A percentile compares a stretch with the other conserved stretches of the same genome.
These are phyloP conservation scores for Colletotrichum australisinense DNA, from an alignment of 2,329 filamentous ascomycete genomes.

Conservation along the genomic window DNA sequence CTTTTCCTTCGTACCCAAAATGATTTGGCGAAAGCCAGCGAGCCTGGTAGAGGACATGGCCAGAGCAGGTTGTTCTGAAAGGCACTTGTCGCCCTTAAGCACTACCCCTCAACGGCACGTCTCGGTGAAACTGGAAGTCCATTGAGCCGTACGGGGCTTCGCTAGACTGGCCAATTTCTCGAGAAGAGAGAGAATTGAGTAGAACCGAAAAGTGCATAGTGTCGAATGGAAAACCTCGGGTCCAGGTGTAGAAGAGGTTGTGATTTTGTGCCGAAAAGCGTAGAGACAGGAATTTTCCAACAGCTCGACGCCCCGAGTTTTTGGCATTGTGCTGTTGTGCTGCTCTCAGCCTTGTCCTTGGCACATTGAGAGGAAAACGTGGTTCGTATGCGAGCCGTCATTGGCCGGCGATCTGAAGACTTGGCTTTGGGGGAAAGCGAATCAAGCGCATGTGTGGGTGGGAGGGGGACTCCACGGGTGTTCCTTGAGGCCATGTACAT, in stretches of 20 bases:
- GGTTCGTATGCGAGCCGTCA: constrained; percentile 35
- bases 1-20: neutral
- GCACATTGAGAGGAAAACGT: constrained; percentile 40
- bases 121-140: constrained; percentile 1
- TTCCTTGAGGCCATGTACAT: constrained; percentile 24
- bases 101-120: neutral
- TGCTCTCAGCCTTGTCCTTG: constrained; percentile 41
- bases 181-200: neutral
- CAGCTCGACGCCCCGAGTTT: neutral
- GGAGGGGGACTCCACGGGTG: constrained; percentile 13
- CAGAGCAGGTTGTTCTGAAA: neutral
- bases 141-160: neutral
- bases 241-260: neutral
- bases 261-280: neutral
- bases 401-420: constrained; percentile 37
- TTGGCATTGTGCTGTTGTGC: neutral
- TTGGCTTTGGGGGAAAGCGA: constrained; percentile 23
- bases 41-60: neutral
- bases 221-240: neutral
- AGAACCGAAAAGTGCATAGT: neutral
- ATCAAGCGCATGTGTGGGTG: neutral
- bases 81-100: neutral
- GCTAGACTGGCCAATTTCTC: neutral
- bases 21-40: neutral
- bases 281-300: neutral